Percentiles rank a stretch among this genome's conserved stretches.
Evolutionary conservation across 1,284 basidiomycete species (phyloP).

Genomic region (Schizophyllum amplum): DNA sequence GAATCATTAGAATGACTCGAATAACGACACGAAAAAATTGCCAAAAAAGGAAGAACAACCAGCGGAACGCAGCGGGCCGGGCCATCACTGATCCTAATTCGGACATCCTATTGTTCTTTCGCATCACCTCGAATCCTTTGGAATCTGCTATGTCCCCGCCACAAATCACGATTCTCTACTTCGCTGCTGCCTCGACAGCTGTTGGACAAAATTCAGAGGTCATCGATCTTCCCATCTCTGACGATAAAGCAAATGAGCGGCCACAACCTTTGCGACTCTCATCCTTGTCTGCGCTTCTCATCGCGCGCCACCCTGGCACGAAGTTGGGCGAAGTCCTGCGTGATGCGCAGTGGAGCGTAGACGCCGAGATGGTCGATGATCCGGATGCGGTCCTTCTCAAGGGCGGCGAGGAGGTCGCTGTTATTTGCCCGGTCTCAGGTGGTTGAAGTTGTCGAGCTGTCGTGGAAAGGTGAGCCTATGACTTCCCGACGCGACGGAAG

Average conservation of each 20-base stretch:
- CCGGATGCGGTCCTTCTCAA: constrained; percentile 38
- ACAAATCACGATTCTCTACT: constrained; percentile 66
- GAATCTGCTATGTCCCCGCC: no score
- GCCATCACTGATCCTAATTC: no score
- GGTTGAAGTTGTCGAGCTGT: no score
- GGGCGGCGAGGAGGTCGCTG: constrained; percentile 71
- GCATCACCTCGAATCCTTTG: no score
- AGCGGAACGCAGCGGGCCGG: no score
- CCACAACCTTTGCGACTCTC: constrained; percentile 37
- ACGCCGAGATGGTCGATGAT: constrained; percentile 73
- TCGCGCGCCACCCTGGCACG: constrained; percentile 41
- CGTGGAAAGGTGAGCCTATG: no score
- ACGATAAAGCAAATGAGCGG: no score
- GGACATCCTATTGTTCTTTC: no score
- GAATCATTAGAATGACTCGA: no score
- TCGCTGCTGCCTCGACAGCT: constrained; percentile 70
- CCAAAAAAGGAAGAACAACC: no score
- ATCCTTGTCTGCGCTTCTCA: constrained; percentile 41
- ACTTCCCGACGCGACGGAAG: no score
- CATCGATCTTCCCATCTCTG: constrained; percentile 29
- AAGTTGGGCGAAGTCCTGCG: constrained; percentile 44
- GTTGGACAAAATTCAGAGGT: constrained; percentile 46
- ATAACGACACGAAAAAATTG: no score
- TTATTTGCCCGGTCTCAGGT: constrained; percentile 79
- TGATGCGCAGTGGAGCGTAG: constrained; percentile 66